A percentile compares a stretch with the other conserved stretches of the same genome.
Conservation (phyloP, 2,329 filamentous ascomycete genomes). For the Fusarium sp. region DNA sequence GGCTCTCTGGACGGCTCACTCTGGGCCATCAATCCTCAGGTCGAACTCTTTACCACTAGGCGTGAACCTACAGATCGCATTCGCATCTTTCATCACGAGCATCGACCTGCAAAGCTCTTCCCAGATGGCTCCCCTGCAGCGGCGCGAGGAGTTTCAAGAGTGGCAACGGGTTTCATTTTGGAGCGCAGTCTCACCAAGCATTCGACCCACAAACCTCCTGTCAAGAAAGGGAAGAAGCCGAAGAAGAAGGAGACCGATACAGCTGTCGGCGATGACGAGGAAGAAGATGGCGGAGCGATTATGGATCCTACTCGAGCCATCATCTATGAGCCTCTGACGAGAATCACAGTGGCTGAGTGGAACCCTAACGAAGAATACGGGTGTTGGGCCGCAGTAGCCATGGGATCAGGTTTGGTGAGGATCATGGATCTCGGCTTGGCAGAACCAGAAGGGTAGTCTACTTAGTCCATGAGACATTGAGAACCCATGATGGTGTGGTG, state of each 20-base stretch:
- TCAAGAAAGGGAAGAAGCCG: constrained; percentile 54
- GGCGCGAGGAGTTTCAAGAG: constrained; percentile 63
- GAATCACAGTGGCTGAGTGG: constrained; percentile 74
- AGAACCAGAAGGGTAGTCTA: constrained; percentile 40
- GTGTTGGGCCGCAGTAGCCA: constrained; percentile 75
- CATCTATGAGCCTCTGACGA: constrained; percentile 73
- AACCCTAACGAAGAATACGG: constrained; percentile 76
- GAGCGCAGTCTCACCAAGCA: constrained; percentile 64
- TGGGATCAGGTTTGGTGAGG: constrained; percentile 75
- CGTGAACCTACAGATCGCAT: constrained; percentile 54
- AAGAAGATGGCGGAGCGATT: constrained; percentile 48
- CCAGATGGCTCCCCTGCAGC: constrained; percentile 47
- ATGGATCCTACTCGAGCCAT: constrained; percentile 60
- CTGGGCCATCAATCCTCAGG: constrained; percentile 60
- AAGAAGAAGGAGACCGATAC: constrained; percentile 55
- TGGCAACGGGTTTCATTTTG: constrained; percentile 65
- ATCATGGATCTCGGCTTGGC: constrained; percentile 74
- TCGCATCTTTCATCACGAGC: constrained; percentile 67
- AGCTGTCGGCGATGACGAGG: constrained; percentile 52
- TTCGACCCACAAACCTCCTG: constrained; percentile 56
- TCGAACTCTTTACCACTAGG: constrained; percentile 54
- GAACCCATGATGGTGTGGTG: constrained; percentile 74
- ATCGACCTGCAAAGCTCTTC: constrained; percentile 55
- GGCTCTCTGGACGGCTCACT: constrained; percentile 68
- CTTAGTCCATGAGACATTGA: constrained; percentile 57